These are phyloP conservation scores for Aspergillus incahuasiensis DNA, from an alignment of 495 filamentous ascomycete species.

Conservation along the genomic window DNA sequence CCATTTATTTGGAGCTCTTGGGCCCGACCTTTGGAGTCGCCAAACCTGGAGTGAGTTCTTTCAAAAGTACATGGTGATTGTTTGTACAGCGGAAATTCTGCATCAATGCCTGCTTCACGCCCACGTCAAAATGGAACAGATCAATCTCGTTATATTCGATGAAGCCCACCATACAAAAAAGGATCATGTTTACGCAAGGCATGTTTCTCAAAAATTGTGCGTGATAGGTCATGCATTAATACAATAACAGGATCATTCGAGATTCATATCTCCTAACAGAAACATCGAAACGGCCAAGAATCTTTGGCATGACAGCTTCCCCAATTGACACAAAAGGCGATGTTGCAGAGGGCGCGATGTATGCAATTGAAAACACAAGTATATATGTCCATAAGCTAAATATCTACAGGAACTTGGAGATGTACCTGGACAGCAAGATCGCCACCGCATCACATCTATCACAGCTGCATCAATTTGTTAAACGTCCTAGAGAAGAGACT, in stretches of 20 bases:
- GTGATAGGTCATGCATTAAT: slow-evolving; percentile 10
- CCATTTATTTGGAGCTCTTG: slow-evolving; percentile 73
- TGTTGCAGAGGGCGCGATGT: slow-evolving; percentile 62
- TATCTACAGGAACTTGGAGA: slow-evolving; percentile 61
- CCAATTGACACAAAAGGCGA: slow-evolving; percentile 83
- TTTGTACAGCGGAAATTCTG: slow-evolving; percentile 89
- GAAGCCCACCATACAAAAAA: slow-evolving; percentile 98
- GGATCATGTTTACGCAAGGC: slow-evolving; percentile 83
- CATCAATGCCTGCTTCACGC: slow-evolving; percentile 72
- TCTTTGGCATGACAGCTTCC: slow-evolving; percentile 97
- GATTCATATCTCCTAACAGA: slow-evolving; percentile 65
- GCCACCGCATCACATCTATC: slow-evolving; percentile 69
- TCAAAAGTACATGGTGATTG: slow-evolving; percentile 74
- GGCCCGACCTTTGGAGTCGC: slow-evolving; percentile 59
- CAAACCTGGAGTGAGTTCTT: slow-evolving; percentile 67
- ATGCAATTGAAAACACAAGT: slow-evolving; percentile 10
- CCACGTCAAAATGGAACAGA: slow-evolving; percentile 73
- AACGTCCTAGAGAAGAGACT: slow-evolving; percentile 56
- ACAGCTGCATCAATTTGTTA: slow-evolving; percentile 55
- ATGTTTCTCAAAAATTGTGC: background rate
- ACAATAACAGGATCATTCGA: slow-evolving; percentile 63
- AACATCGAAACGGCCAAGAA: slow-evolving; percentile 56
- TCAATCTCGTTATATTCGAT: slow-evolving; percentile 92
- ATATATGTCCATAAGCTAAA: slow-evolving; percentile 8
- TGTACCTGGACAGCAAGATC: slow-evolving; percentile 72